Base-by-base conservation (phyloP, 805 yeast genomes). In the Brettanomyces nanus region DNA sequence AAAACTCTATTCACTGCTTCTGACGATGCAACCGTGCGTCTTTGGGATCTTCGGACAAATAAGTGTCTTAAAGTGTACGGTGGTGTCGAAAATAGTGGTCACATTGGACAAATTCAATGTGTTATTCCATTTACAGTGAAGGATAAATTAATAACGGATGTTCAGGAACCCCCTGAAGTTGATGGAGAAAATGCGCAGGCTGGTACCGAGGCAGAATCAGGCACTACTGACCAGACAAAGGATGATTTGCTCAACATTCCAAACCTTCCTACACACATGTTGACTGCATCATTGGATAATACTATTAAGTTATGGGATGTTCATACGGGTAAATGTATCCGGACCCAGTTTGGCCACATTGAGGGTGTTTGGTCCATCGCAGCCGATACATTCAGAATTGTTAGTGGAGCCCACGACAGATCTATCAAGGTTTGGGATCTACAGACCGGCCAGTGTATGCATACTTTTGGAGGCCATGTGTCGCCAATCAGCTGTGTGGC, bases 361-460 rank as follows among this genome's bases (percentile, higher is more conserved):
- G 97, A 92, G 61, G 98, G 98, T 18, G 95, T 92, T 15, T 90
- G 97, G 97, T 86, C 90, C 31, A 82, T 92, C 39, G 86, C 92
- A 14, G 95, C 97, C 1, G 97, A 92, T 63, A 87, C 89, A 28
- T 92, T 92, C 68, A 73, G 98, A 47, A 84, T 92, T 32, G 84
- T 90, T 9, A 80, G 92, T 51, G 97, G 97, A 2, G 89, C 96
- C 1, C 97, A 92, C 54, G 98, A 92, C 64, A 73, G 86, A 45
- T 67, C 77, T 26, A 85, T 85, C 44, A 90, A 83, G 58, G 84
- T 92, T 5, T 92, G 98, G 98, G 98, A 92, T 56, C 66, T 92
- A 44, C 97, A 92, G 59, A 78, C 80, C 47, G 97, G 98, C 17
- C 80, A 81, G 54, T 87, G 97, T 58, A 76, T 89, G 73, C 95